These are phyloP conservation scores for Coemansia sp. DNA, from an alignment of 371 early-diverging fungal genomes.

Conservation along the genomic window DNA sequence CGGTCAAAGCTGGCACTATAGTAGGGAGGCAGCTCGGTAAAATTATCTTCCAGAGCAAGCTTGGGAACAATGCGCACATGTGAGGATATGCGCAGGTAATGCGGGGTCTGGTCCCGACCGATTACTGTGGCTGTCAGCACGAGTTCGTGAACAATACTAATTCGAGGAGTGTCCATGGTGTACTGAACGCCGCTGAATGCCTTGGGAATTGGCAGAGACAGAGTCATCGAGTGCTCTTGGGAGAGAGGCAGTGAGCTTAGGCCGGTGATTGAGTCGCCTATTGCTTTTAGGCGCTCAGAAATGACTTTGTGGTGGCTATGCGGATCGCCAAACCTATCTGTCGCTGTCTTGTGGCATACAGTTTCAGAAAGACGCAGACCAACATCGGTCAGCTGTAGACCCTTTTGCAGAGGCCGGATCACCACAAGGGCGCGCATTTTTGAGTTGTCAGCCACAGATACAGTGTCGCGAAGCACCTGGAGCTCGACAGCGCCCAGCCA, in stretches of 20 bases:
- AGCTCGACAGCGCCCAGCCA: constrained; percentile 45
- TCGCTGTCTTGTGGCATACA: constrained; percentile 8
- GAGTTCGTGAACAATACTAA: constrained; percentile 35
- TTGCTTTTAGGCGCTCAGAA: constrained; percentile 7
- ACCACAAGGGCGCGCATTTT: constrained; percentile 19
- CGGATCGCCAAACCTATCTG: constrained; percentile 26
- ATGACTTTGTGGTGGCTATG: constrained; percentile 3
- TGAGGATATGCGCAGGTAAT: constrained; percentile 26
- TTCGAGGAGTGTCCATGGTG: constrained; percentile 21
- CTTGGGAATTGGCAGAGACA: constrained; percentile 23
- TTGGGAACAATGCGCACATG: constrained; percentile 21
- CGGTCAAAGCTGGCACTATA: constrained; percentile 16
- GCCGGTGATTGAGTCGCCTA: not conserved
- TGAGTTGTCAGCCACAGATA: constrained; percentile 21
- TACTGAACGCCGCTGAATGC: constrained; percentile 31
- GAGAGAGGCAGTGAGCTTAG: constrained; percentile 9
- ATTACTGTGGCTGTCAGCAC: constrained; percentile 34
- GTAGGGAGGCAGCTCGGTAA: constrained; percentile 32
- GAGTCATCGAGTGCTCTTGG: constrained; percentile 24
- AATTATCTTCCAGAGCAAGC: constrained; percentile 9
- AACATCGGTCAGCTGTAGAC: constrained; percentile 25
- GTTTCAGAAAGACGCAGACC: constrained; percentile 32
- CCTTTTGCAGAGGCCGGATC: constrained; percentile 36
- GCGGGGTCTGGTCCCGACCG: constrained; percentile 19
- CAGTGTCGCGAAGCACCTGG: constrained; percentile 21